Percentiles rank a stretch among this genome's conserved stretches.
Evolutionary conservation across 1,284 basidiomycete species (phyloP).

Genomic region (Ganoderma multipileum): DNA sequence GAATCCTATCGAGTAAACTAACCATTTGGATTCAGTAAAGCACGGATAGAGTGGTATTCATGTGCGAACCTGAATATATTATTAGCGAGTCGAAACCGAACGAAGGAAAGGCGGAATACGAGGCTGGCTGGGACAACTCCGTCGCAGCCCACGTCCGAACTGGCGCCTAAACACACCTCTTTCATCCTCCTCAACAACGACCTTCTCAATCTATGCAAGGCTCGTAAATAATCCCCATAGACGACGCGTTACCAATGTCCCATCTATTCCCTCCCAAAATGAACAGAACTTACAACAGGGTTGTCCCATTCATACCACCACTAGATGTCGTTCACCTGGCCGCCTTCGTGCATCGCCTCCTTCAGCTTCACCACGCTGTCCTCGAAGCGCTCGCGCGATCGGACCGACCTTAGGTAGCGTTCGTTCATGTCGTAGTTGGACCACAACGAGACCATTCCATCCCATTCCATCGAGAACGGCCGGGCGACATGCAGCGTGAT

Average conservation of each 20-base stretch:
- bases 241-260: neutral
- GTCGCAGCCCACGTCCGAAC: too few relatives aligned
- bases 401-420: neutral
- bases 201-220: neutral
- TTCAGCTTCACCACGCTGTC: neutral
- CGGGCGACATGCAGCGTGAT: neutral
- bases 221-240: neutral
- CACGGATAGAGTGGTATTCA: too few relatives aligned
- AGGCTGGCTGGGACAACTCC: too few relatives aligned
- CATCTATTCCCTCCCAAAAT: neutral
- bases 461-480: neutral
- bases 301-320: neutral
- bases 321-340: neutral
- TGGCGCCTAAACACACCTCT: too few relatives aligned
- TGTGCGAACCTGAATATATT: too few relatives aligned
- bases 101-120: too few relatives aligned
- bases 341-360: neutral
- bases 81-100: too few relatives aligned
- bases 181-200: too few relatives aligned
- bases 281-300: neutral
- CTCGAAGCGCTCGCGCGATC: neutral
- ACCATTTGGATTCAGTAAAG: too few relatives aligned
- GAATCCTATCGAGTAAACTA: too few relatives aligned
- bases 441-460: neutral
- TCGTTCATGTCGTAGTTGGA: neutral